Evolutionary conservation across 129 eudicot species (phyloP), one percentile per base, ranked within the genome.

Genomic region (Pseudognaphalium luteoalbum): DNA sequence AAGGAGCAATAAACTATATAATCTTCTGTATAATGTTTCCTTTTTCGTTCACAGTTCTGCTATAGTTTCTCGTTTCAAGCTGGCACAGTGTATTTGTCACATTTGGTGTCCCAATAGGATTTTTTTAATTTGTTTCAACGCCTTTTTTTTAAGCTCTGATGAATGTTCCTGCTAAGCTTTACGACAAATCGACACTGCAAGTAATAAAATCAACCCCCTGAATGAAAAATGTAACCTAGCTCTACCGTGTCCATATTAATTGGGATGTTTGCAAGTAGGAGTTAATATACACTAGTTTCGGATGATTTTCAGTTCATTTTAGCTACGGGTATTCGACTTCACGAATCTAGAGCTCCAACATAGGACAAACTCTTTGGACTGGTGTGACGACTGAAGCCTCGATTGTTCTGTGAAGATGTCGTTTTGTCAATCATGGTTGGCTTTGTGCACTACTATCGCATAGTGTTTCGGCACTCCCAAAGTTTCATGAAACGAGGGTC

Each of bases 1-100:
- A 56, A 76, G 56, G 64, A 68, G 61, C 68, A 76, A 66, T 60
- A 78, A 80, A 80, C 39, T 72, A 19, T 80, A 44, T 81, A 56
- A 69, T 76, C 50, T 20, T 47, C 28, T 82, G 74, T 77, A 32
- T 68, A 29, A 68, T 74, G 30, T 80, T 68, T 15, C 8, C 10
- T 61, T 61, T 70, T 70, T 28, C 63, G 19, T 60, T 42, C 71
- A 20, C 58, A 70, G 33, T 77, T 77, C 44, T 50, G 6, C 68
- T 73, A 25, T 39, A 73, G 42, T 59, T 74, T 61, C 30, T 59
- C 16, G 8, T 50, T 70, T 6, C 61, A 50, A 44, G 41, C 28
- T 50, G 12, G 41, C 41, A 6, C 22, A 41, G 58, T 39, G 41
- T 32, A 32, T 68, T 41, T 71, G 63, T 71, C 75, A 50, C 47